Evolutionary conservation across 352 stramenopile species (phyloP).

Genomic region (Aphanomyces astaci): DNA sequence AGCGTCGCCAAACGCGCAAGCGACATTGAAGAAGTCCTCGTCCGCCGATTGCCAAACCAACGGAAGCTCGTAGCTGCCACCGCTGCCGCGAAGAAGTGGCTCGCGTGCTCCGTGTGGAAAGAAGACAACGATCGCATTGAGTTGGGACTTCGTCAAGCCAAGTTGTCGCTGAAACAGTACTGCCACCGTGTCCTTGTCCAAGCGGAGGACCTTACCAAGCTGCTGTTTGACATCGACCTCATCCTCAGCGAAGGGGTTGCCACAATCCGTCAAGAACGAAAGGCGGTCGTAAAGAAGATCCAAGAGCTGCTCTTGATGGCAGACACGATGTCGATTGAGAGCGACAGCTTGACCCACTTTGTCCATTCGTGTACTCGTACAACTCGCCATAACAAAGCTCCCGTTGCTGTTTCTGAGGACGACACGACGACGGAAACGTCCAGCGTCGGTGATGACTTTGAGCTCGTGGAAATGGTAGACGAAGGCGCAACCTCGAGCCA

Average conservation of each 20-base stretch:
- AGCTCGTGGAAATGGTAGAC: too few species aligned
- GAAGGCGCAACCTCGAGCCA: too few species aligned
- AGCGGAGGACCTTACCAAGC: conserved; percentile 47
- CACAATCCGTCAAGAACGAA: conserved; percentile 42
- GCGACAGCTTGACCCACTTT: neutral
- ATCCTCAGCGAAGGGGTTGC: conserved; percentile 51
- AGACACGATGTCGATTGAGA: conserved; percentile 24
- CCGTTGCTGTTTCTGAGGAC: too few species aligned
- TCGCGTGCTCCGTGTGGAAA: conserved; percentile 11
- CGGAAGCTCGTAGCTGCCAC: conserved; percentile 30
- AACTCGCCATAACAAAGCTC: too few species aligned
- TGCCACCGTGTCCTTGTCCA: conserved; percentile 54
- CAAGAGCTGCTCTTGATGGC: conserved; percentile 40
- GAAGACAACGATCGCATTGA: conserved; percentile 6
- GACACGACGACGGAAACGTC: too few species aligned
- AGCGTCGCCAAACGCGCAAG: conserved; percentile 37
- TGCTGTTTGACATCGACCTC: conserved; percentile 47
- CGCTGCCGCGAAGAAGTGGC: conserved; percentile 40
- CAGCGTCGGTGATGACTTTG: too few species aligned
- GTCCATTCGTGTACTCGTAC: too few species aligned
- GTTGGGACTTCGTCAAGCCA: conserved; percentile 34
- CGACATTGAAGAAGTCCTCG: conserved; percentile 37
- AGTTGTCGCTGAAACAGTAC: conserved; percentile 45
- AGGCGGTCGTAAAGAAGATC: conserved; percentile 42
- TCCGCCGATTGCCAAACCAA: conserved; percentile 33